Evolutionary conservation across 139 green algal genomes (phyloP), one percentile per base, ranked within the genome.

Genomic region (Limnomonas spitsbergensis): DNA sequence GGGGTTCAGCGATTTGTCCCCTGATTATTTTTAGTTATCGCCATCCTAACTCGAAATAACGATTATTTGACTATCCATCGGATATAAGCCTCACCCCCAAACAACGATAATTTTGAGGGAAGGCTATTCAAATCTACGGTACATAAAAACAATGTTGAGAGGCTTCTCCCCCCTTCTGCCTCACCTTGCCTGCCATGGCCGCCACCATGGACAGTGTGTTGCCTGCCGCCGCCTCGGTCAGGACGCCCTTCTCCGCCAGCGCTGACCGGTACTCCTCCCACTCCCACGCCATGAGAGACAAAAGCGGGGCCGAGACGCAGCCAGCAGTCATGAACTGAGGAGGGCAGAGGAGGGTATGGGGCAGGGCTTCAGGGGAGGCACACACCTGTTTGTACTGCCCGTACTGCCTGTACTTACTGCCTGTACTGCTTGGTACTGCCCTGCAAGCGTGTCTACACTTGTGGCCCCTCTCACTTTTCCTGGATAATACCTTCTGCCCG

Each of bases 251-350:
- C 47, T 61, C 14, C 47, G 14, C 20, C 47, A 61, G 47, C 14
- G 47, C 47, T 61, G 47, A 14, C 20, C 14, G 47, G 20, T 29
- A 61, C 47, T 61, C 47, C 20, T 20, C 47, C 47, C 47, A 29
- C 47, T 61, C 47, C 47, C 47, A 61, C 14, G 14, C 14, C 47
- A 61, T 29, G 47, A 61, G 20, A 20, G 47, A 61, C 47, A 61
- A 61, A 14, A 61, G 20, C 14, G 47, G 47, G 47, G 14, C 47
- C 14, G 47, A 61, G 14, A 61, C 47, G 20, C 47, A 61, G 47
- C 47, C 47, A 61, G 47, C 47, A 61, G 20, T 61, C 47, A 61
- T 61, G 47, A 61, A 61, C 47, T 61, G 20, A n/a, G n/a, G n/a
- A n/a, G n/a, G n/a, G n/a, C n/a, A n/a, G n/a, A n/a, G n/a, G n/a